A percentile compares a stretch with the other conserved stretches of the same genome.
These are phyloP conservation scores for Phytopythium boreale DNA, from an alignment of 352 stramenopile species.

Conservation along the genomic window DNA sequence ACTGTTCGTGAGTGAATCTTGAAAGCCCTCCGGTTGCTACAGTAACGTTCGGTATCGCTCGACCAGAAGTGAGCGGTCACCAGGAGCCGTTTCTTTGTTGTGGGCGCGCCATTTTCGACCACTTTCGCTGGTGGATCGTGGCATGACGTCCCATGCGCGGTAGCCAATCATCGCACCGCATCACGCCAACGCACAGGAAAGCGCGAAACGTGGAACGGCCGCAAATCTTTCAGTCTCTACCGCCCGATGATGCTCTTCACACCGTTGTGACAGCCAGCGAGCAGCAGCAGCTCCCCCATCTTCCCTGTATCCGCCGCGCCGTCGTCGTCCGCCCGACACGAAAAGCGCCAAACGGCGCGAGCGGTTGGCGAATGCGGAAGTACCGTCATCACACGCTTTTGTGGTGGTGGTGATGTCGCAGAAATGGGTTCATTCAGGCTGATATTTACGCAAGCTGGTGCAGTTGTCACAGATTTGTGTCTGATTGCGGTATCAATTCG, in stretches of 20 bases:
- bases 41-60: not conserved
- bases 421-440: not conserved
- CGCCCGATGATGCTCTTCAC: not conserved
- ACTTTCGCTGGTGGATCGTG: not conserved
- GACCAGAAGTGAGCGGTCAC: not conserved
- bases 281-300: not conserved
- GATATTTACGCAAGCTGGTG: not conserved
- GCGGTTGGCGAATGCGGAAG: not conserved
- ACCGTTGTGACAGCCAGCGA: not conserved
- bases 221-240: constrained; percentile 2
- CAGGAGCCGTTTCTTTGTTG: not conserved
- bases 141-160: not conserved
- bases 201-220: constrained; percentile 2
- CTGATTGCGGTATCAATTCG: not conserved
- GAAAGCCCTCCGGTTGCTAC: not conserved
- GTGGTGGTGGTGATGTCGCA: not conserved
- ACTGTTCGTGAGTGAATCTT: not conserved
- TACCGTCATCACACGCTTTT: not conserved
- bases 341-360: not conserved
- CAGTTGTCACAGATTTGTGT: not conserved
- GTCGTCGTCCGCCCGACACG: not conserved
- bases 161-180: constrained; percentile 4
- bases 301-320: not conserved
- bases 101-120: not conserved
- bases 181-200: not conserved